Evolutionary conservation across 1,284 basidiomycete genomes (phyloP).

Genomic region (Apiotrichum gracile): DNA sequence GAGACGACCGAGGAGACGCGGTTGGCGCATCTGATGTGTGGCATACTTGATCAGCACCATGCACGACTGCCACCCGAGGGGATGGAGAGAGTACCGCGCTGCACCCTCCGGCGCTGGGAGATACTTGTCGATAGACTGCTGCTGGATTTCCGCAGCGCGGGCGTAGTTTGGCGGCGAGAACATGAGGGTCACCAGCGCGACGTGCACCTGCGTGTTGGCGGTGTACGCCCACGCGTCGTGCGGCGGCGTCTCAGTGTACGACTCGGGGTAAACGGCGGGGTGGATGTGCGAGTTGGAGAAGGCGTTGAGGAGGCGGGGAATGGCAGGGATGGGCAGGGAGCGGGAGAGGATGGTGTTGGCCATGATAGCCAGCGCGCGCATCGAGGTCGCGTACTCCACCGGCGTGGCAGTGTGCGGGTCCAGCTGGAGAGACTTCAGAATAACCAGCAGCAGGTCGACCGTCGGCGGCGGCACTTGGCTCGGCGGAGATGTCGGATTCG

Average conservation of each 20-base stretch:
- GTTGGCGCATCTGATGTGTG: constrained; percentile 20
- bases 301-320: constrained; percentile 29
- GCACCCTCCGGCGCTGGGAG: constrained; percentile 5
- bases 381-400: constrained; percentile 30
- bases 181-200: constrained; percentile 42
- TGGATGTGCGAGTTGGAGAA: constrained; percentile 27
- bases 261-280: constrained; percentile 40
- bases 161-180: constrained; percentile 40
- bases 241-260: constrained; percentile 16
- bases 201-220: constrained; percentile 43
- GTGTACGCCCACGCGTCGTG: constrained; percentile 36
- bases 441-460: constrained; percentile 21
- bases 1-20: constrained; percentile 22
- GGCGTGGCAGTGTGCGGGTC: constrained; percentile 20
- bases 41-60: constrained; percentile 36
- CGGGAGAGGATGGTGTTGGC: constrained; percentile 45
- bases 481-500: constrained; percentile 42
- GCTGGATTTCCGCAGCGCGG: constrained; percentile 6
- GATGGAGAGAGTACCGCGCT: constrained; percentile 29
- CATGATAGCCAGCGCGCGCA: constrained; percentile 43
- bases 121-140: not conserved
- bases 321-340: constrained; percentile 39
- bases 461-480: constrained; percentile 38
- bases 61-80: constrained; percentile 30
- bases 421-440: constrained; percentile 28